phyloP scores from a whole-genome alignment of 805 yeast species.

The Ogataea nakhonphanomensis region DNA sequence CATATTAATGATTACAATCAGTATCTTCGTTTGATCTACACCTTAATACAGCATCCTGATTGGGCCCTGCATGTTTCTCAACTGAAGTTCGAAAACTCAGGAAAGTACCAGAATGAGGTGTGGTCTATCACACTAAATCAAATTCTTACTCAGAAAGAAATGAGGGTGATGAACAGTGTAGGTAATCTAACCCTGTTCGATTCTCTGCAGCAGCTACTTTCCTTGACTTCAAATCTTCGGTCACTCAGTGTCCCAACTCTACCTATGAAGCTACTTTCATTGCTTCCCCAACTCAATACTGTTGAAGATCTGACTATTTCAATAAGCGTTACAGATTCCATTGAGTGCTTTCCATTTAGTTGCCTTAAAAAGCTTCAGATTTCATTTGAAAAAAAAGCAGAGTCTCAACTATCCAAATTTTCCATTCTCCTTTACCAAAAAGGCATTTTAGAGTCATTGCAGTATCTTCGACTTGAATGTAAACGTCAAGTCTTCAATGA shows the following conservation, averaged over 20 bases:
- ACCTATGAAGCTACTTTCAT: constrained; percentile 2
- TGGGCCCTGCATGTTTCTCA: constrained; percentile 13
- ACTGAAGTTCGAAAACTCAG: constrained; percentile 17
- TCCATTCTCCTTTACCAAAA: constrained; percentile 6
- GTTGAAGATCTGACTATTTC: constrained; percentile 11
- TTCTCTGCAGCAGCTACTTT: constrained; percentile 13
- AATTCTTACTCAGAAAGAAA: constrained; percentile 1
- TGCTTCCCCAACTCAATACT: background rate
- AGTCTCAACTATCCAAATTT: constrained; percentile 12
- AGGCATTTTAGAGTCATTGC: constrained; percentile 9
- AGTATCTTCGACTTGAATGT: constrained; percentile 18
- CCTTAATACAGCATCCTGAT: constrained; percentile 12
- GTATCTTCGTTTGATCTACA: constrained; percentile 19
- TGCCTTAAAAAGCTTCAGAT: constrained; percentile 15
- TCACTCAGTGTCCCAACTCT: constrained; percentile 13
- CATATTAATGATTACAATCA: constrained; percentile 9
- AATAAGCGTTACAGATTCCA: constrained; percentile 4
- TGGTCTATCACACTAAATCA: constrained; percentile 5
- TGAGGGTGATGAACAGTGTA: constrained; percentile 2
- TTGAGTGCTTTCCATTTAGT: constrained; percentile 1
- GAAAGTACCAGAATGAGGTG: constrained; percentile 2
- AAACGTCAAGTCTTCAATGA: constrained; percentile 26
- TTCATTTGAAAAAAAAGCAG: constrained; percentile 24
- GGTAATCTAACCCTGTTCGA: constrained; percentile 13
- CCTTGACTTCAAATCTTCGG: constrained; percentile 16